A percentile compares a stretch with the other conserved stretches of the same genome.
These are phyloP conservation scores for Ceratocystis ficicola DNA, from an alignment of 2,329 filamentous ascomycete genomes.

Conservation along the genomic window DNA sequence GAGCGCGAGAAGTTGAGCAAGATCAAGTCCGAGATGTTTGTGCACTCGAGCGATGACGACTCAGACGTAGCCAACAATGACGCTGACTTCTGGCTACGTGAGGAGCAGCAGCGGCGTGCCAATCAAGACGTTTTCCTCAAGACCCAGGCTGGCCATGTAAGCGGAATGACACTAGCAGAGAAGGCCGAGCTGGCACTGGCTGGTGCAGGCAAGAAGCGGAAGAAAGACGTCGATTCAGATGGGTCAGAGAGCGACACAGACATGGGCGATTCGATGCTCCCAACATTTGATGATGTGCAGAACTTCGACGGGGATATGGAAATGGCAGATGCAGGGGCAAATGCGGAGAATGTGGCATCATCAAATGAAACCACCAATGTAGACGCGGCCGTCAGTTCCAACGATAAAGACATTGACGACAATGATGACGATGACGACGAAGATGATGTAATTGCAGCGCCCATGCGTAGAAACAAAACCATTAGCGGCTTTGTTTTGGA, in stretches of 20 bases:
- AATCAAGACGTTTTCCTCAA: constrained; percentile 21
- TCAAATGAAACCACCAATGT: too few species aligned
- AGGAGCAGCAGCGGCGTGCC: constrained; percentile 41
- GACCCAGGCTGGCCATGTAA: background rate
- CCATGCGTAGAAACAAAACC: constrained; percentile 8
- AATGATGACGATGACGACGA: constrained; percentile 15
- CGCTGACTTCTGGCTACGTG: constrained; percentile 62
- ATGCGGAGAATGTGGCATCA: background rate
- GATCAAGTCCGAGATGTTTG: constrained; percentile 74
- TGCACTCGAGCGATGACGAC: constrained; percentile 79
- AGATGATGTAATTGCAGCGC: constrained; percentile 1
- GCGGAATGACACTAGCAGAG: background rate
- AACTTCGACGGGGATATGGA: background rate
- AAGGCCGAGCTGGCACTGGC: background rate
- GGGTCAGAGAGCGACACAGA: constrained; percentile 16
- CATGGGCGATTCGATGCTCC: constrained; percentile 16
- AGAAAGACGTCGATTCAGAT: constrained; percentile 14
- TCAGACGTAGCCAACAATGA: constrained; percentile 62
- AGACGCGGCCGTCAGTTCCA: too few species aligned
- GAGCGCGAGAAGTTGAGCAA: constrained; percentile 65
- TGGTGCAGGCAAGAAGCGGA: constrained; percentile 17
- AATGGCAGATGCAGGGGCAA: background rate
- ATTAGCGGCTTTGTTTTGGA: constrained; percentile 19
- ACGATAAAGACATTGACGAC: background rate
- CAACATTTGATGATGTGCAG: constrained; percentile 13